phyloP scores from a whole-genome alignment of 2,329 filamentous ascomycete species.

The Microdochium nivale region DNA sequence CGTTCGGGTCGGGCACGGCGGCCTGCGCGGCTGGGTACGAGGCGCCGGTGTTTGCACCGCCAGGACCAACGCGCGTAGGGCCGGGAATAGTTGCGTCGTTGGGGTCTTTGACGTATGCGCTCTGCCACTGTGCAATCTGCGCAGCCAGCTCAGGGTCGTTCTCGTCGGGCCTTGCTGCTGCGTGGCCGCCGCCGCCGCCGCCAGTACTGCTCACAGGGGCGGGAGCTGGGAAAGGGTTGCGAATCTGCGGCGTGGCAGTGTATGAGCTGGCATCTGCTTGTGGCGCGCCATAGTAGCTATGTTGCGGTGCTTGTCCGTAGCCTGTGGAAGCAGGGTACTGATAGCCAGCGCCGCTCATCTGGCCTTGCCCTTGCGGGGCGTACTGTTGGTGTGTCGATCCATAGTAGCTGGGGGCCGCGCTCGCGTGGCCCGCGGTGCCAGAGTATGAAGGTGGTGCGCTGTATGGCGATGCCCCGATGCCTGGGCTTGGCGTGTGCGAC shows the following conservation, averaged over 20 bases:
- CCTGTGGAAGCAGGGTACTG: conserved; percentile 8
- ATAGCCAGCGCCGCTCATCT: conserved; percentile 7
- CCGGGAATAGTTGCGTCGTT: conserved; percentile 21
- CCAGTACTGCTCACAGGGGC: conserved; percentile 25
- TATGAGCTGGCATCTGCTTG: conserved; percentile 29
- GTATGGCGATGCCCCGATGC: conserved; percentile 18
- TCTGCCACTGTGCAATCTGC: conserved; percentile 92
- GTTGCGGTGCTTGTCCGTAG: conserved; percentile 9
- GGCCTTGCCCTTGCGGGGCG: background rate
- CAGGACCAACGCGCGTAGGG: conserved; percentile 28
- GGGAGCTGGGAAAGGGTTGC: conserved; percentile 71
- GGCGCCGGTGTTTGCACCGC: conserved; percentile 24
- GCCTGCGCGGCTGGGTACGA: conserved; percentile 32
- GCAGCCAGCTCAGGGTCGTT: conserved; percentile 77
- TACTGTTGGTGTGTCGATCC: conserved; percentile 13
- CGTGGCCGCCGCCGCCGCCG: conserved; percentile 22
- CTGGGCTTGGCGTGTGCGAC: conserved; percentile 18
- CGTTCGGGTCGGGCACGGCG: conserved; percentile 19
- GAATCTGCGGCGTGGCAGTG: conserved; percentile 56
- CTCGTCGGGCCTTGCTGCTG: conserved; percentile 26
- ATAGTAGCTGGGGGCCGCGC: conserved; percentile 33
- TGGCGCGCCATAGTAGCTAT: conserved; percentile 21
- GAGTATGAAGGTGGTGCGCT: conserved; percentile 26
- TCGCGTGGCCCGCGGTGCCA: conserved; percentile 22
- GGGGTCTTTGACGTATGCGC: conserved; percentile 59